Conservation (phyloP, 2,329 filamentous ascomycete genomes). For the Colletotrichum horii region DNA sequence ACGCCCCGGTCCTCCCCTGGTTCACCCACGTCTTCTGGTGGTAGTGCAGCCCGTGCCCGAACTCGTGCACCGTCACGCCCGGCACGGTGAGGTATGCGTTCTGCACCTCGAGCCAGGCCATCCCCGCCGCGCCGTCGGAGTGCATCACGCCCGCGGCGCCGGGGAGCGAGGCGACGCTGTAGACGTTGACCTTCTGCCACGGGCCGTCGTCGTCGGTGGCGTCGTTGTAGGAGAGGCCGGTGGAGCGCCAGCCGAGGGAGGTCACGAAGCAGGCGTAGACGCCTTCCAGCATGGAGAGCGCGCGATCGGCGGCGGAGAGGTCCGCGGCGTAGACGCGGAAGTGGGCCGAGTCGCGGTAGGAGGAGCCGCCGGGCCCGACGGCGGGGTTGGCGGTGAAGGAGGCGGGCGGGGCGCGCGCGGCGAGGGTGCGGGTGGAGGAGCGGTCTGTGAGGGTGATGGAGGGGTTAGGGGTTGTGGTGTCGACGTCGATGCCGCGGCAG, state of each 20-base stretch:
- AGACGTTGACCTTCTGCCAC: conserved; percentile 52
- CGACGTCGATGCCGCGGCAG: neutral
- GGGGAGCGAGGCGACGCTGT: conserved; percentile 39
- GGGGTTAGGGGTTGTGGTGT: neutral
- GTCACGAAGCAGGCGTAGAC: conserved; percentile 46
- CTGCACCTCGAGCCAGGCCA: conserved; percentile 49
- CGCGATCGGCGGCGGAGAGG: conserved; percentile 22
- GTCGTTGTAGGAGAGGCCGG: conserved; percentile 40
- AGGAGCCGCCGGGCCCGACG: conserved; percentile 33
- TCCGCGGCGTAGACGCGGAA: conserved; percentile 42
- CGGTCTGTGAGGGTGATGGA: neutral
- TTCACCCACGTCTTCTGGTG: conserved; percentile 48
- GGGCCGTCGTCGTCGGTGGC: conserved; percentile 37
- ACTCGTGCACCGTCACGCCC: conserved; percentile 52
- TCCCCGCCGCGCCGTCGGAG: conserved; percentile 41
- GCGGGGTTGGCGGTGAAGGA: neutral
- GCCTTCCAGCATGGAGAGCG: conserved; percentile 49
- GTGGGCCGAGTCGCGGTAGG: conserved; percentile 37
- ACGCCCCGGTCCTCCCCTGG: conserved; percentile 50
- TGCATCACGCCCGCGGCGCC: conserved; percentile 49
- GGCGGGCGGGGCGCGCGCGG: neutral
- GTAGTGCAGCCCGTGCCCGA: conserved; percentile 54
- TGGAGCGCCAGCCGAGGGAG: conserved; percentile 42
- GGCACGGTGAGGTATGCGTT: conserved; percentile 41
- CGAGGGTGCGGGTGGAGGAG: neutral